Conservation (phyloP, 805 yeast genomes). For the Cephaloascus albidus region DNA sequence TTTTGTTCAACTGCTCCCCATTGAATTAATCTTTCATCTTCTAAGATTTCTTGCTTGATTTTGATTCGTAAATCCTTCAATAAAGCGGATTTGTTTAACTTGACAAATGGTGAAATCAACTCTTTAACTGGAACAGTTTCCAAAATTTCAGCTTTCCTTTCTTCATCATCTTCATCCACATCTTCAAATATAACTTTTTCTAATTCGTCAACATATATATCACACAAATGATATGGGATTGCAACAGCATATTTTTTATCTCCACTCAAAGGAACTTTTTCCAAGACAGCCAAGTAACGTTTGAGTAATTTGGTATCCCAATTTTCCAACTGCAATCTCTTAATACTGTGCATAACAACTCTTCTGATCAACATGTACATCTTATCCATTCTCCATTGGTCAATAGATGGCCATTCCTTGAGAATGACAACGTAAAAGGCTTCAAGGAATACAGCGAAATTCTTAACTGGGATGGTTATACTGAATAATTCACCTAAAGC, state of each 20-base stretch:
- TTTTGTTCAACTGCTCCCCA: conserved; percentile 46
- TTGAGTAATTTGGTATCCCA: conserved; percentile 47
- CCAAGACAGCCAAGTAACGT: conserved; percentile 32
- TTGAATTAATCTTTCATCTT: conserved; percentile 49
- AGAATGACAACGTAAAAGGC: conserved; percentile 78
- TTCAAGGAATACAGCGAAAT: conserved; percentile 43
- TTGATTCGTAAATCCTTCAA: conserved; percentile 59
- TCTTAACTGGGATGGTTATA: conserved; percentile 27
- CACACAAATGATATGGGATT: conserved; percentile 76
- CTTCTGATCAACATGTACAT: conserved; percentile 75
- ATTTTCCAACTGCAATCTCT: conserved; percentile 37
- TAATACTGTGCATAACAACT: conserved; percentile 56
- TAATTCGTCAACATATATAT: conserved; percentile 77
- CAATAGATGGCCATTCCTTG: conserved; percentile 79
- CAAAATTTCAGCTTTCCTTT: conserved; percentile 21
- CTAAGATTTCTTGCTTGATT: conserved; percentile 55
- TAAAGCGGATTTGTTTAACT: conserved; percentile 35
- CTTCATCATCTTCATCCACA: conserved; percentile 32
- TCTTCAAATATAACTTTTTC: conserved; percentile 53
- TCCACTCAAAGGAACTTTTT: conserved; percentile 44
- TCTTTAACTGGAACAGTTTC: conserved; percentile 40
- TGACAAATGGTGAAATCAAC: conserved; percentile 53
- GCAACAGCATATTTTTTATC: conserved; percentile 58
- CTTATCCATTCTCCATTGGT: conserved; percentile 83
- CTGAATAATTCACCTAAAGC: conserved; percentile 54